These are phyloP conservation scores for Aspergillus alliaceus DNA, from an alignment of 2,329 filamentous ascomycete species.

Conservation along the genomic window DNA sequence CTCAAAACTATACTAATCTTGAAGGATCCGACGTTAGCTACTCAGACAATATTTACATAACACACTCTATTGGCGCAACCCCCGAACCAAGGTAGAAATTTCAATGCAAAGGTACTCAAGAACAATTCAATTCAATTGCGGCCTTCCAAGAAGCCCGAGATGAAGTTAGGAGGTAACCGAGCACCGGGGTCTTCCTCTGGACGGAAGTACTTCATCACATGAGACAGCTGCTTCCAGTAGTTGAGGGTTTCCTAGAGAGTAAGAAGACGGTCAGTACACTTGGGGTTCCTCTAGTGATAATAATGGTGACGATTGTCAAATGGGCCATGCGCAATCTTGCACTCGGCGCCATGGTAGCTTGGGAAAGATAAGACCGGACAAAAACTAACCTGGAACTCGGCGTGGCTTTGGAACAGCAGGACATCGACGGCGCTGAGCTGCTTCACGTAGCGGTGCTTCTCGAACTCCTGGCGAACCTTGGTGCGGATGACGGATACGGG, in stretches of 20 bases:
- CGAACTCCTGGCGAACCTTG: slow-evolving; percentile 94
- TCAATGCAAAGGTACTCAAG: slow-evolving; percentile 21
- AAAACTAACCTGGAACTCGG: slow-evolving; percentile 80
- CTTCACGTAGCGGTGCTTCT: slow-evolving; percentile 89
- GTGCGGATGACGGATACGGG: slow-evolving; percentile 85
- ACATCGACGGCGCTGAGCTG: slow-evolving; percentile 88
- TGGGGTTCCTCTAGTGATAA: too few species aligned
- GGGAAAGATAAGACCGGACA: not conserved
- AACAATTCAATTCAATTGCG: slow-evolving; percentile 41
- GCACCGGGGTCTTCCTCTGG: slow-evolving; percentile 76
- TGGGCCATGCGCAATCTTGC: not conserved
- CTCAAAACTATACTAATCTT: not conserved
- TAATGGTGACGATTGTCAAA: too few species aligned
- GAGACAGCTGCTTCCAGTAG: slow-evolving; percentile 96
- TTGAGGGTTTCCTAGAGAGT: slow-evolving; percentile 84
- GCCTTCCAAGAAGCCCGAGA: slow-evolving; percentile 93
- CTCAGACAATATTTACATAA: slow-evolving; percentile 40
- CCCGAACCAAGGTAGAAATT: slow-evolving; percentile 12
- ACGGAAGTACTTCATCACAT: slow-evolving; percentile 96
- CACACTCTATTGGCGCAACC: slow-evolving; percentile 28
- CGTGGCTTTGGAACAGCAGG: slow-evolving; percentile 83
- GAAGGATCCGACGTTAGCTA: slow-evolving; percentile 23
- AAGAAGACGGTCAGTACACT: not conserved
- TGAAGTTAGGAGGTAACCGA: slow-evolving; percentile 83
- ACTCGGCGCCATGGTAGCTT: not conserved